phyloP scores from a whole-genome alignment of 129 eudicot genomes.

The Pittosporum tobira region DNA sequence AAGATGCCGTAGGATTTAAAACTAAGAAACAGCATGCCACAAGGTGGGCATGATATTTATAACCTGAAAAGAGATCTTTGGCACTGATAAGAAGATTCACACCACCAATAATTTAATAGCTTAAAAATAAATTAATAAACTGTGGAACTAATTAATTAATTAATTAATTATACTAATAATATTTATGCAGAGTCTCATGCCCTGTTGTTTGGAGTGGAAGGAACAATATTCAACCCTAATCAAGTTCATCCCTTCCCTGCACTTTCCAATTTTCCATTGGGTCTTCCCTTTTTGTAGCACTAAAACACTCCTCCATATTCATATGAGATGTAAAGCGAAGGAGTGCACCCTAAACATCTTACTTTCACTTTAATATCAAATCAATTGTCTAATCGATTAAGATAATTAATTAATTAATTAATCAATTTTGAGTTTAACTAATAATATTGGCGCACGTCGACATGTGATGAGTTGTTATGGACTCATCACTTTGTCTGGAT shows the following conservation, averaged over 20 bases:
- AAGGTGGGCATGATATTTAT: conserved; percentile 27
- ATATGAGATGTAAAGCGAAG: conserved; percentile 35
- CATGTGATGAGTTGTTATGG: conserved; percentile 2
- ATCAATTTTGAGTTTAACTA: not conserved
- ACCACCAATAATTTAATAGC: not conserved
- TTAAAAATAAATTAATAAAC: not conserved
- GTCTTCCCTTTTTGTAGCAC: conserved; percentile 26
- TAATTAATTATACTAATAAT: not conserved
- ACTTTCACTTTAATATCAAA: conserved; percentile 2
- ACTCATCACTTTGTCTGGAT: conserved; percentile 7
- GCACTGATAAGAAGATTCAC: conserved; percentile 34
- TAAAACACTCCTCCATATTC: conserved; percentile 5
- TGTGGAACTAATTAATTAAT: too few species aligned
- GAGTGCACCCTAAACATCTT: not conserved
- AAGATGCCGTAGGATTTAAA: not conserved
- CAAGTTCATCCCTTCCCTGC: conserved; percentile 10
- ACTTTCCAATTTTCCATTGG: conserved; percentile 9
- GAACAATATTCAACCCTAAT: conserved; percentile 37
- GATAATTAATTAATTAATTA: not conserved
- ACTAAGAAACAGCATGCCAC: not conserved
- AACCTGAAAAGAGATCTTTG: conserved; percentile 32
- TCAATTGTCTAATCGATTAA: not conserved
- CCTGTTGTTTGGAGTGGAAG: conserved; percentile 49
- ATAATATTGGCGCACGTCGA: too few species aligned
- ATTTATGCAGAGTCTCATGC: conserved; percentile 18